A percentile compares a stretch with the other conserved stretches of the same genome.
phyloP scores from a whole-genome alignment of 371 early-diverging fungal species.

The Mucor indicus region DNA sequence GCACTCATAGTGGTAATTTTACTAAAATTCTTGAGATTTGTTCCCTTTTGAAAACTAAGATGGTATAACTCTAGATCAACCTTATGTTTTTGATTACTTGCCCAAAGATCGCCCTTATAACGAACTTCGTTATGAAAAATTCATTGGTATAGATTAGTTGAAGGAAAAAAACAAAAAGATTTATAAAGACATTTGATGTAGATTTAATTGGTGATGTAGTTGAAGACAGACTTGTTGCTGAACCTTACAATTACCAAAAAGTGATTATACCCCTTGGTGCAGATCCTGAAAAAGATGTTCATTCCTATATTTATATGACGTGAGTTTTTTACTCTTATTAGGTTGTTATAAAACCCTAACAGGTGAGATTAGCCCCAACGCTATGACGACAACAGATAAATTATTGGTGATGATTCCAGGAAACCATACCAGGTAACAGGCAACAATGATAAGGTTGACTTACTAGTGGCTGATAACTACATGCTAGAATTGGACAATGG shows the following conservation, averaged over 20 bases:
- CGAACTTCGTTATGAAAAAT: constrained; percentile 36
- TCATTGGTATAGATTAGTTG: too few species aligned
- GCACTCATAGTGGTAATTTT: constrained; percentile 25
- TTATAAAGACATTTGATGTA: not conserved
- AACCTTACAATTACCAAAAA: constrained; percentile 31
- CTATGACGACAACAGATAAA: constrained; percentile 42
- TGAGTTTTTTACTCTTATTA: constrained; percentile 4
- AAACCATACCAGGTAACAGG: constrained; percentile 37
- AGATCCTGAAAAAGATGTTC: constrained; percentile 29
- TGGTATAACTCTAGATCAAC: constrained; percentile 15
- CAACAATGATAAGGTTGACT: too few species aligned
- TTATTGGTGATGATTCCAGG: constrained; percentile 39
- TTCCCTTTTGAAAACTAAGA: not conserved
- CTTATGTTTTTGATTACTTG: constrained; percentile 35
- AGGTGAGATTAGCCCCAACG: constrained; percentile 32
- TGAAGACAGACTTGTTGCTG: constrained; percentile 25
- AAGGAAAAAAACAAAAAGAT: too few species aligned
- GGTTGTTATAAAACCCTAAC: not conserved
- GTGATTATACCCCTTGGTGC: constrained; percentile 29
- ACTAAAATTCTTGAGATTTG: too few species aligned
- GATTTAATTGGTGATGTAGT: constrained; percentile 38
- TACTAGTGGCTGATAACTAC: not conserved
- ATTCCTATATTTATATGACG: constrained; percentile 45
- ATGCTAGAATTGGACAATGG: constrained; percentile 47
- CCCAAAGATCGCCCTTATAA: constrained; percentile 39